Evolutionary conservation across 768 basidiomycete species (phyloP).

Genomic region (Pholiota conissans): DNA sequence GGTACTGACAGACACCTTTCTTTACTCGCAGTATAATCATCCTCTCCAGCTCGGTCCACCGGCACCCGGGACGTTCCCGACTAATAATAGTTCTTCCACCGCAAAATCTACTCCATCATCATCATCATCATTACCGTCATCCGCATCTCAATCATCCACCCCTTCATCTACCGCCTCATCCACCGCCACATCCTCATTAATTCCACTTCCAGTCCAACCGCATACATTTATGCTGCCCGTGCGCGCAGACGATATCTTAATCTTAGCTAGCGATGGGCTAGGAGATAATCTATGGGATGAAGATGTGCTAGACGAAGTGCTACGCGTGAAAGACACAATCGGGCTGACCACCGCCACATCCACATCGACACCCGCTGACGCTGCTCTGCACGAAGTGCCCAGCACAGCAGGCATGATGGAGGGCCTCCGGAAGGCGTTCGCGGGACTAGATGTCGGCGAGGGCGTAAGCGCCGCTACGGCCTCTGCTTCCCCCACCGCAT

Average conservation of each 20-base stretch:
- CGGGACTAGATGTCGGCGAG: neutral
- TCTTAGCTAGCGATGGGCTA: constrained; percentile 80
- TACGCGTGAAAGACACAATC: neutral
- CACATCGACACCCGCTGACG: neutral
- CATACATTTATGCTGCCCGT: constrained; percentile 72
- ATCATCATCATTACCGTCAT: no score
- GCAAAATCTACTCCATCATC: no score
- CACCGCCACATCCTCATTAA: constrained; percentile 36
- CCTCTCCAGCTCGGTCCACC: constrained; percentile 47
- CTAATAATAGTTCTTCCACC: no score
- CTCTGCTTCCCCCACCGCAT: neutral
- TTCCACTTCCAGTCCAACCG: constrained; percentile 17
- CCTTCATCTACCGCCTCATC: constrained; percentile 15
- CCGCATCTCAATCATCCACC: no score
- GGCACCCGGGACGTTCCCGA: constrained; percentile 9
- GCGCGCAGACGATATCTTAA: constrained; percentile 69
- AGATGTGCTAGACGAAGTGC: constrained; percentile 81
- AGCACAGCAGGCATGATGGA: neutral
- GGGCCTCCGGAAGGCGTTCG: neutral
- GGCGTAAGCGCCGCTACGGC: neutral
- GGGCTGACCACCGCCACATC: neutral
- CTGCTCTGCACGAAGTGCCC: neutral
- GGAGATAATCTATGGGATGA: constrained; percentile 89
- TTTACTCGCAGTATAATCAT: constrained; percentile 41
- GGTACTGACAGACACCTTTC: no score